Percentiles rank a stretch among this genome's conserved stretches.
Evolutionary conservation across 495 filamentous ascomycete genomes (phyloP).

Genomic region (Neurospora sp.): DNA sequence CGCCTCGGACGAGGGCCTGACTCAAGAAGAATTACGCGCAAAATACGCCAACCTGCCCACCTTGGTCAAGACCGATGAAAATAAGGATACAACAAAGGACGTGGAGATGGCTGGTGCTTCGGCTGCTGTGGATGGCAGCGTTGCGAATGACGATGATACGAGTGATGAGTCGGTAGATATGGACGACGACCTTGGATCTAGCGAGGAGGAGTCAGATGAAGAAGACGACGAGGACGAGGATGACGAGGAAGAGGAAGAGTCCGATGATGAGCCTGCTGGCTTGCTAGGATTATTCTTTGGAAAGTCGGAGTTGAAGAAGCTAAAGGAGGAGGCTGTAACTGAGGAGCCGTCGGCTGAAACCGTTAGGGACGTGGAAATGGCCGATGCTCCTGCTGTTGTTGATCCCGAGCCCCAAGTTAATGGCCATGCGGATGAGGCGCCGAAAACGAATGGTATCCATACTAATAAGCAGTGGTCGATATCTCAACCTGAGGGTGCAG

Average conservation of each 20-base stretch:
- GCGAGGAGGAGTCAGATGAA: slow-evolving; percentile 45
- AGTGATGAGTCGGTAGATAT: slow-evolving; percentile 81
- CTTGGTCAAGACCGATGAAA: slow-evolving; percentile 11
- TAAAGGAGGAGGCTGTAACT: slow-evolving; percentile 21
- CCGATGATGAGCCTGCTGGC: slow-evolving; percentile 43
- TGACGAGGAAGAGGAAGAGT: slow-evolving; percentile 41
- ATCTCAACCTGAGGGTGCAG: not conserved
- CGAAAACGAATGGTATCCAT: not conserved
- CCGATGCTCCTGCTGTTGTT: slow-evolving; percentile 22
- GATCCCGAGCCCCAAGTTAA: slow-evolving; percentile 14
- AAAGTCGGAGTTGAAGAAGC: slow-evolving; percentile 36
- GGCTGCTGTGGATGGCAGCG: slow-evolving; percentile 18
- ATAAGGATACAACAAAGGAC: slow-evolving; percentile 4
- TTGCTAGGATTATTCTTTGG: slow-evolving; percentile 57
- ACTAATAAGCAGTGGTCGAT: not conserved
- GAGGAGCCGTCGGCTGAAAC: slow-evolving; percentile 1
- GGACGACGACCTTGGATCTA: slow-evolving; percentile 73
- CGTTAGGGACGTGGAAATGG: slow-evolving; percentile 21
- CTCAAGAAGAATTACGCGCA: slow-evolving; percentile 62
- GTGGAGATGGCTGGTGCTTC: slow-evolving; percentile 7
- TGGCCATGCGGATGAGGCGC: not conserved
- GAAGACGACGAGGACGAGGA: slow-evolving; percentile 30
- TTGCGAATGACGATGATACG: slow-evolving; percentile 45
- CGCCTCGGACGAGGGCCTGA: slow-evolving; percentile 60
- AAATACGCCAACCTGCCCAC: slow-evolving; percentile 68